Conservation (phyloP, 805 yeast genomes). For the Starmerella roubikii region DNA sequence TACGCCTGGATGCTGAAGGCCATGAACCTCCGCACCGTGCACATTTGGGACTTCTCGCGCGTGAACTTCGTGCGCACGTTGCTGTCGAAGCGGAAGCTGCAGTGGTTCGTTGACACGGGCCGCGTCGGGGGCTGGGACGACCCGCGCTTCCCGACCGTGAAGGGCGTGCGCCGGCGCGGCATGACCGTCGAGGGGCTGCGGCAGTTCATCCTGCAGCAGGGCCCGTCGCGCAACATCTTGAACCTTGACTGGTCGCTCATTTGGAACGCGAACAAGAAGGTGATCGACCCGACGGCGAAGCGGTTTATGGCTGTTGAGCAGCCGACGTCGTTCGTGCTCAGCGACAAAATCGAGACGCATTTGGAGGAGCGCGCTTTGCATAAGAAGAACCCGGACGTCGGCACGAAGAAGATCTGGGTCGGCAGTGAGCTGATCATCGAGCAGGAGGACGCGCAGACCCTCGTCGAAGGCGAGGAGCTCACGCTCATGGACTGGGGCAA, state of each 20-base stretch:
- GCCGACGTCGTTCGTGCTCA: constrained; percentile 55
- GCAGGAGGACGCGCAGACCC: constrained; percentile 68
- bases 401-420: constrained; percentile 64
- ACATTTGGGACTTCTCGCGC: constrained; percentile 96
- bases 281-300: constrained; percentile 94
- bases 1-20: constrained; percentile 90
- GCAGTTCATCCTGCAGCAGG: constrained; percentile 86
- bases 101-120: constrained; percentile 94
- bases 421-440: constrained; percentile 57
- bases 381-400: constrained; percentile 87
- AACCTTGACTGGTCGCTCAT: constrained; percentile 95
- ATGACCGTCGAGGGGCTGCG: constrained; percentile 97
- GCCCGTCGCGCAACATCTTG: constrained; percentile 93
- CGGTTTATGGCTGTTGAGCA: constrained; percentile 71
- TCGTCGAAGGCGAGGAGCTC: constrained; percentile 75
- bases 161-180: constrained; percentile 99
- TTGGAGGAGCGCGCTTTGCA: constrained; percentile 77
- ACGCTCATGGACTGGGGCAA: constrained; percentile 99
- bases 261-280: constrained; percentile 96
- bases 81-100: constrained; percentile 91
- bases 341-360: constrained; percentile 51
- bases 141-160: constrained; percentile 98
- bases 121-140: constrained; percentile 94
- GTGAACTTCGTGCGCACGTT: constrained; percentile 93
- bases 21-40: constrained; percentile 74